Percentiles rank a stretch among this genome's conserved stretches.
phyloP scores from a whole-genome alignment of 2,329 filamentous ascomycete species.

The Talaromyces sp. region DNA sequence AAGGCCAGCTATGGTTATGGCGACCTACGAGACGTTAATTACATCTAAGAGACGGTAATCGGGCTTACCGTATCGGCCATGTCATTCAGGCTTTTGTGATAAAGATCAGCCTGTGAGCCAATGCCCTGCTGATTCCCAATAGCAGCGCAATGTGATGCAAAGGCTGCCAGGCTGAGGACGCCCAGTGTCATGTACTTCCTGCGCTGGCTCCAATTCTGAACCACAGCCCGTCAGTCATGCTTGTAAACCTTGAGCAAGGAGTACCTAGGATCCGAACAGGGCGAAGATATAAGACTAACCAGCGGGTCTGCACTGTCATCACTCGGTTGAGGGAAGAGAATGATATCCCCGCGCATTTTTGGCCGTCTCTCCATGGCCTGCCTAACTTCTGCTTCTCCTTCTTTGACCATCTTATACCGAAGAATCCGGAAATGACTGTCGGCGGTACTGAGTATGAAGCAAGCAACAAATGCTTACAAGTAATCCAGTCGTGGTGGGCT shows the following conservation, averaged over 20 bases:
- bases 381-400: background rate
- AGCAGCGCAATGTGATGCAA: conserved; percentile 10
- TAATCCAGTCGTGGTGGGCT: background rate
- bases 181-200: conserved; percentile 16
- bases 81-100: conserved; percentile 22
- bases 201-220: conserved; percentile 19
- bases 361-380: conserved; percentile 1
- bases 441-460: background rate
- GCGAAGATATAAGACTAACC: no score
- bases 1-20: conserved; percentile 15
- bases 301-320: conserved; percentile 16
- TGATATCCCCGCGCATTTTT: conserved; percentile 18
- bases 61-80: conserved; percentile 22
- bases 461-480: background rate
- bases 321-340: conserved; percentile 16
- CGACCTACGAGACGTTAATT: conserved; percentile 1
- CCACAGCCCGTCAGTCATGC: background rate
- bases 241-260: no score
- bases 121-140: conserved; percentile 20
- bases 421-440: background rate
- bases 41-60: background rate
- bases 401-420: background rate
- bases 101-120: conserved; percentile 22
- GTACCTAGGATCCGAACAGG: no score
- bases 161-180: conserved; percentile 16